These are phyloP conservation scores for Xylaria sp. DNA, from an alignment of 2,329 filamentous ascomycete species.

Conservation along the genomic window DNA sequence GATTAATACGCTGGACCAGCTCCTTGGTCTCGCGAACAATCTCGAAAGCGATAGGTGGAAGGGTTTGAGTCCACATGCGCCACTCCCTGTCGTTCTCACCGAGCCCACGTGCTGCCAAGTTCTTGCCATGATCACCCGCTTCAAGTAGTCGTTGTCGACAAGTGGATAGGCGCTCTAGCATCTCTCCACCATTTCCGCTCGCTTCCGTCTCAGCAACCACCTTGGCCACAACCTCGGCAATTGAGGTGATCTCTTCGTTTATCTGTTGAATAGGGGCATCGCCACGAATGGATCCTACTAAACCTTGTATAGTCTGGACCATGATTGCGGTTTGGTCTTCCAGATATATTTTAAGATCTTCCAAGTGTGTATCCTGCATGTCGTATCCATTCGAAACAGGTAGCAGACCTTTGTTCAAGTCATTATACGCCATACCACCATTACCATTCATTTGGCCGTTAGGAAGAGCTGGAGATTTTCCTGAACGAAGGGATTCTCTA, in stretches of 20 bases:
- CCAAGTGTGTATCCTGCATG: slow-evolving; percentile 54
- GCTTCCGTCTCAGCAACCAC: slow-evolving; percentile 74
- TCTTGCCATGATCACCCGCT: slow-evolving; percentile 69
- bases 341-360: slow-evolving; percentile 76
- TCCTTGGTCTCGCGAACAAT: slow-evolving; percentile 86
- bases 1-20: slow-evolving; percentile 63
- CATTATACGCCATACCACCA: slow-evolving; percentile 48
- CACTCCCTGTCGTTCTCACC: slow-evolving; percentile 66
- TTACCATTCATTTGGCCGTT: slow-evolving; percentile 53
- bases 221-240: slow-evolving; percentile 75
- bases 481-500: slow-evolving; percentile 63
- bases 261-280: slow-evolving; percentile 73
- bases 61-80: slow-evolving; percentile 73
- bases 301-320: slow-evolving; percentile 82
- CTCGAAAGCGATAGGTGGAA: slow-evolving; percentile 88
- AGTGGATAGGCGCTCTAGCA: slow-evolving; percentile 67
- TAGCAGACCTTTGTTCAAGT: slow-evolving; percentile 51
- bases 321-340: slow-evolving; percentile 84
- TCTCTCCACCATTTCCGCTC: slow-evolving; percentile 62
- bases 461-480: slow-evolving; percentile 41
- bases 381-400: slow-evolving; percentile 55
- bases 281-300: slow-evolving; percentile 77
- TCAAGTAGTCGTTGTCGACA: slow-evolving; percentile 74
- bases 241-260: slow-evolving; percentile 75
- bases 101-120: slow-evolving; percentile 64